Base-by-base conservation (phyloP, 257 asterid species). In the Handroanthus guayacan region DNA sequence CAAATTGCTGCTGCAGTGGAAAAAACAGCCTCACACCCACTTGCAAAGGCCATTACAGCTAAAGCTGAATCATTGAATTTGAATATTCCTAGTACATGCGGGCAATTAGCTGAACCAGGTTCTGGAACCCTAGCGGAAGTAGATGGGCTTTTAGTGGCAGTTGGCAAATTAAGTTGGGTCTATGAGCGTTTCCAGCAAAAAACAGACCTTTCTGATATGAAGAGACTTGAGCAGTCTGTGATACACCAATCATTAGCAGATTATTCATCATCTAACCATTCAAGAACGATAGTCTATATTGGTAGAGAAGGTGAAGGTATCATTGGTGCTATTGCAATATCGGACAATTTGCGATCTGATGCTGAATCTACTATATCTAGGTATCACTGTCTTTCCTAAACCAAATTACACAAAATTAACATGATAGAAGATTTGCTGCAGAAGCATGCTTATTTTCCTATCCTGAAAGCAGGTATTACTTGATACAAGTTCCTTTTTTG, bases 111-210 rank as follows among this genome's bases (percentile, higher is more conserved):
- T 69, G 98, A 95, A 84, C 97, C 98, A 2, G 97, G 99, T 81
- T 89, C 90, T 75, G 98, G 99, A 75, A 88, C 97, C 75, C 84
- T 95, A 81, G 99, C 97, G 78, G 98, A 92, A 91, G 98, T 95
- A 75, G 89, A 91, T 75, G 98, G 96, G 69, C 93, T 85, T 77
- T 86, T 95, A 76, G 96, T 95, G 81, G 99, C 99, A 11, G 94
- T 95, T 64, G 99, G 99, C 54, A 91, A 87, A 74, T 81, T 91
- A 85, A 88, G 88, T 68, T 95, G 98, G 99, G 97, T 92, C 76
- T 73, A 47, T 60, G 98, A 91, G 25, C 94, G 97, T 75, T 92
- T 95, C 84, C 92, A 89, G 85, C 91, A 72, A 74, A 88, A 68
- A 80, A 79, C 91, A 18, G 77, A 82, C 79, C 78, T 57, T 34